Base-by-base conservation (phyloP, 2,329 filamentous ascomycete species). In the Fusarium sp. region DNA sequence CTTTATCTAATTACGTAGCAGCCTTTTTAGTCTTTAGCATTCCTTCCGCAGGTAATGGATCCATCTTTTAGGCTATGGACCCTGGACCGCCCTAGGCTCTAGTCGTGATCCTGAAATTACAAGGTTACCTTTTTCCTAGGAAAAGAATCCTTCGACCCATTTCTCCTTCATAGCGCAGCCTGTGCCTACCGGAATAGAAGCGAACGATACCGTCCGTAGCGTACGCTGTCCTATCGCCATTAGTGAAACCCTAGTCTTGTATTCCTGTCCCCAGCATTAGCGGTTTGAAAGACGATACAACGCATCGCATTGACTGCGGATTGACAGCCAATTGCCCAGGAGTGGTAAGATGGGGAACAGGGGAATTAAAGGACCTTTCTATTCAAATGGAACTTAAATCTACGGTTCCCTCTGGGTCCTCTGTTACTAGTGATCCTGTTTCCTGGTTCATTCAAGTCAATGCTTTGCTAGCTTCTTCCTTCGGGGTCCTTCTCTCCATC, bases 1-100 rank as follows among this genome's bases (percentile, higher is more conserved):
- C 9, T n/a, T 7, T 36, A 17, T 17, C 19, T 36, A 36, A 36
- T 36, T 32, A 32, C 11, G 11, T 5, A 12, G 30, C 6, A 32
- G 2, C 30, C 11, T n/a, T n/a, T n/a, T n/a, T n/a, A n/a, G n/a
- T 32, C 54, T 46, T 46, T 6, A 15, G 21, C 34, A 34, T 44
- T 10, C 26, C 43, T 19, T 36, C 17, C 48, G 34, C 4, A 24
- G 5, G 48, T 65, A n/a, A n/a, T n/a, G n/a, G n/a, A 46, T 46
- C 65, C 65, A 68, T 54, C 48, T 53, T 65, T 66, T 68, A 65
- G 65, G 42, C 65, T 65, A 43, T 36, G 28, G 24, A 39, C 40
- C 55, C 65, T 63, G 45, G 45, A 19, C 17, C 39, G 19, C 51
- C 58, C 38, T 45, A 46, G 12, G 21, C 28, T 46, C 32, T 34